Percentiles rank a stretch among this genome's conserved stretches.
phyloP scores from a whole-genome alignment of 2,329 filamentous ascomycete species.

The Claviceps maximensis region DNA sequence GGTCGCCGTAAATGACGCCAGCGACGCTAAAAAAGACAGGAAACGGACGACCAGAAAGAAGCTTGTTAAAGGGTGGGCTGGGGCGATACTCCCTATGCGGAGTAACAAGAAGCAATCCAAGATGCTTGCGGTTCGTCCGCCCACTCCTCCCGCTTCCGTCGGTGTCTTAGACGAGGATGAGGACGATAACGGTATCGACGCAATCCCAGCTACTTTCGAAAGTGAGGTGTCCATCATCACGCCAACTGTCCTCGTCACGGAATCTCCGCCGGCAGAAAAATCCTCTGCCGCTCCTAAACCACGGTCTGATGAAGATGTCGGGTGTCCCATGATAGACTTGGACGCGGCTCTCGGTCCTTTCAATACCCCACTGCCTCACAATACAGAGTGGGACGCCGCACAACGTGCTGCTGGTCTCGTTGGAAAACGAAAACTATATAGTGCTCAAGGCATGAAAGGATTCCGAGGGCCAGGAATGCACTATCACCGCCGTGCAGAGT shows the following conservation, averaged over 20 bases:
- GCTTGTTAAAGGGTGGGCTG: slow-evolving; percentile 63
- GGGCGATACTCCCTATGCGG: slow-evolving; percentile 52
- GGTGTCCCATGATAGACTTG: slow-evolving; percentile 78
- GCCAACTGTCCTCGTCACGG: slow-evolving; percentile 29
- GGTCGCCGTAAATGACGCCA: slow-evolving; percentile 8
- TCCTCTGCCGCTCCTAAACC: slow-evolving; percentile 7
- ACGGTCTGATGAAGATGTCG: slow-evolving; percentile 45
- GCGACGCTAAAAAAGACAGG: slow-evolving; percentile 15
- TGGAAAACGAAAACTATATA: slow-evolving; percentile 57
- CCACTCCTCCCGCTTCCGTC: slow-evolving; percentile 31
- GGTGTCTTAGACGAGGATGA: slow-evolving; percentile 17
- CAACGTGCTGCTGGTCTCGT: slow-evolving; percentile 42
- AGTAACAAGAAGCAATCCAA: slow-evolving; percentile 30
- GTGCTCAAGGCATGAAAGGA: slow-evolving; percentile 56
- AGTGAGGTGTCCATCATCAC: slow-evolving; percentile 15
- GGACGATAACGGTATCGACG: slow-evolving; percentile 12
- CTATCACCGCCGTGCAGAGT: slow-evolving; percentile 67
- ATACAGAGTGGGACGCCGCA: slow-evolving; percentile 54
- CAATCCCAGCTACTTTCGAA: slow-evolving; percentile 10
- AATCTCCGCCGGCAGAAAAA: slow-evolving; percentile 20
- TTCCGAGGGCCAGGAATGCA: slow-evolving; percentile 58
- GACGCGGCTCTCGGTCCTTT: slow-evolving; percentile 89
- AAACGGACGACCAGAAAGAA: slow-evolving; percentile 37
- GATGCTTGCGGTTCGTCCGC: slow-evolving; percentile 24
- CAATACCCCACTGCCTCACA: slow-evolving; percentile 58